These are phyloP conservation scores for Heliosperma pusillum DNA, from an alignment of 148 eudicot genomes.

Conservation along the genomic window DNA sequence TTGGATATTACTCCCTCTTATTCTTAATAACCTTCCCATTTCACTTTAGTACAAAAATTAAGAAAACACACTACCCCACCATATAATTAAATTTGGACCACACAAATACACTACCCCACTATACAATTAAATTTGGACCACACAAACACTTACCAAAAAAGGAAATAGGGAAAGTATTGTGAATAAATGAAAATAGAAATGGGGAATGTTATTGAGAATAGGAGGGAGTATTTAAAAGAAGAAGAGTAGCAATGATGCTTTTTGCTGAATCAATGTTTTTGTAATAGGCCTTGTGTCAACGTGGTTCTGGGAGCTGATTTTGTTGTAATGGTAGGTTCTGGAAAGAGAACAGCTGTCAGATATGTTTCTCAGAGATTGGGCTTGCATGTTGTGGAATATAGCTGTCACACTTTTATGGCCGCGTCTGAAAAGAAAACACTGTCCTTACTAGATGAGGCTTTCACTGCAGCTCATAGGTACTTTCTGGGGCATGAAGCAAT, in stretches of 20 bases:
- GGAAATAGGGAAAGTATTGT: too few relatives aligned
- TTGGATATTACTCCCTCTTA: too few relatives aligned
- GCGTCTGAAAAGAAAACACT: conserved; percentile 74
- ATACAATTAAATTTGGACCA: too few relatives aligned
- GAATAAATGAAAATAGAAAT: too few relatives aligned
- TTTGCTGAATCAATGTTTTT: neutral
- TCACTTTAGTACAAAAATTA: too few relatives aligned
- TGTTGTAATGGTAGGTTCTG: conserved; percentile 61
- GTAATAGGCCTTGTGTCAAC: conserved; percentile 6
- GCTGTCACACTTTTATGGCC: conserved; percentile 67
- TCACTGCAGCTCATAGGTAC: conserved; percentile 75
- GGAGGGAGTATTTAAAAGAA: neutral
- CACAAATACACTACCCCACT: too few relatives aligned
- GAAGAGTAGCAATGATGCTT: neutral
- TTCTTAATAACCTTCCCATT: too few relatives aligned
- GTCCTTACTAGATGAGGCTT: conserved; percentile 69
- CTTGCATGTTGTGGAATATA: conserved; percentile 87
- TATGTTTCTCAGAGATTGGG: conserved; percentile 80
- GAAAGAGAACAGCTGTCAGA: conserved; percentile 83
- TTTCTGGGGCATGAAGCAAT: conserved; percentile 11
- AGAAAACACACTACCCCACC: too few relatives aligned
- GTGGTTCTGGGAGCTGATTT: conserved; percentile 26
- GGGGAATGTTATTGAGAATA: too few relatives aligned
- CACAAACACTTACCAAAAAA: too few relatives aligned
- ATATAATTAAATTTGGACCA: too few relatives aligned